Base-by-base conservation (phyloP, 129 eudicot genomes). In the Flaveria linearis region DNA sequence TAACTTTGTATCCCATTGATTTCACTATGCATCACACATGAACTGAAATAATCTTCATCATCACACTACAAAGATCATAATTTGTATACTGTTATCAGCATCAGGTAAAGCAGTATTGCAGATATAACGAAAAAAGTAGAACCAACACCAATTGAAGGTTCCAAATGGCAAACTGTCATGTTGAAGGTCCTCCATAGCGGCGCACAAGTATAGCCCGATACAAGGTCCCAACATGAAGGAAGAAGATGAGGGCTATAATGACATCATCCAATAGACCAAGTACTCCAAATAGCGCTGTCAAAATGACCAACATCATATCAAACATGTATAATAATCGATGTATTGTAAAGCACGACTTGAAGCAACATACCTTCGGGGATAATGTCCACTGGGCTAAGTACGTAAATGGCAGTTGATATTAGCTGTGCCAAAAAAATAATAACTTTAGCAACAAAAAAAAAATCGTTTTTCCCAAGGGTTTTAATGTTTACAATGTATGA, bases 331-430 rank as follows among this genome's bases (percentile, higher is more conserved):
- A 15, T 43, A 9, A 9, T 8, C 41, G 5, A 42, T 56, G 11
- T 39, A 15, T 63, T 16, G 46, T 7, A 46, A 6, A 66, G 71
- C 51, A 67, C 49, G 72, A 58, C 11, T 30, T 46, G 17, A 39
- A 76, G 75, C 22, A 58, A 36, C 36, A 50, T 90, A 93, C 98
- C 97, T 95, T 91, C 99, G 5, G 99, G 99, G 45, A 95, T 87
- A 33, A 95, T 83, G 75, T 95, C 99, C 74, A 95, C 96, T 0
- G 99, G 99, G 81, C 97, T 91, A 60, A 95, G 68, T 50, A 95
- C 78, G 55, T 95, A 95, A 67, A 95, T 82, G 23, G 82, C 88
- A 80, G 96, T 89, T 28, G 91, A 46, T 33, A 89, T 15, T 64
- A 86, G 72, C 99, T 91, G 97, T 77, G 49, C 11, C 60, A 55